phyloP scores from a whole-genome alignment of 2,329 filamentous ascomycete genomes.

The Grosmannia serpens region DNA sequence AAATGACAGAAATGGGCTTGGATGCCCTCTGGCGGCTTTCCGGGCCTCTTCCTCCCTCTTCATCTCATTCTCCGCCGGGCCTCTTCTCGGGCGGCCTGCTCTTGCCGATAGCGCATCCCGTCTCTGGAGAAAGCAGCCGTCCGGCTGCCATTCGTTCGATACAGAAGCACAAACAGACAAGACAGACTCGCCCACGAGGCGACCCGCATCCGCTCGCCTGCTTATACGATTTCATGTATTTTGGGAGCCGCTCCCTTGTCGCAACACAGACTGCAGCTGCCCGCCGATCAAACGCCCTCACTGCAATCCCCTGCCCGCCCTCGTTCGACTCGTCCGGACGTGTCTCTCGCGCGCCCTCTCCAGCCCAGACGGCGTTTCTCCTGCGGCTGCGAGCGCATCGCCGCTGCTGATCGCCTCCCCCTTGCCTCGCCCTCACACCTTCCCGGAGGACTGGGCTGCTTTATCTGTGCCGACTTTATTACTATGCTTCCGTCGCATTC shows the following conservation, averaged over 20 bases:
- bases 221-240: not conserved
- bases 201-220: not conserved
- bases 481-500: not conserved
- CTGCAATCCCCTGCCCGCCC: not conserved
- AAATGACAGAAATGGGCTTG: not conserved
- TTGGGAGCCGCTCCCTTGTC: not conserved
- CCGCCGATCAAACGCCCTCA: slow-evolving; percentile 1
- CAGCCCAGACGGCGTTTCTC: not conserved
- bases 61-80: not conserved
- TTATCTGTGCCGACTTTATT: no score
- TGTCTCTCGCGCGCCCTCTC: not conserved
- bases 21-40: not conserved
- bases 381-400: not conserved
- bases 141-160: not conserved
- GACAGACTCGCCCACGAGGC: not conserved
- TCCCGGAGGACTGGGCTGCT: no score
- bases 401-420: not conserved
- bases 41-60: not conserved
- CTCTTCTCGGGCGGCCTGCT: not conserved
- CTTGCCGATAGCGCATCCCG: not conserved
- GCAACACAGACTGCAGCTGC: not conserved
- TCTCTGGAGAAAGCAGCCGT: not conserved
- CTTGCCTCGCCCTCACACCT: not conserved
- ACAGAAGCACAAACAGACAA: not conserved
- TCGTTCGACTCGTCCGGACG: not conserved